These are phyloP conservation scores for Sporothrix sp. DNA, from an alignment of 2,329 filamentous ascomycete genomes.

Conservation along the genomic window DNA sequence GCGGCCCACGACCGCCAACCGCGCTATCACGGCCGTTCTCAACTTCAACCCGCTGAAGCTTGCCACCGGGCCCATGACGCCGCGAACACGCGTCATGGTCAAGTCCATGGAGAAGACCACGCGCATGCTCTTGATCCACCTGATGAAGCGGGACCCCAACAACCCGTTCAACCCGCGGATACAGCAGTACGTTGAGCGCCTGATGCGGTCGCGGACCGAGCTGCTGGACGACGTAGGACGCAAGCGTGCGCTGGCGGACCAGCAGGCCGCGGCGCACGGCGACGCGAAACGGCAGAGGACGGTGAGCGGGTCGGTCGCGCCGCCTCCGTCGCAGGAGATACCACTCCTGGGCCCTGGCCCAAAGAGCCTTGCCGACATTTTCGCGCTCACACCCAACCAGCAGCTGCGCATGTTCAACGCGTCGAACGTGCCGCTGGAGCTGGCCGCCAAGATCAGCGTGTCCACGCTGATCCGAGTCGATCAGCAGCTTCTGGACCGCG, in stretches of 20 bases:
- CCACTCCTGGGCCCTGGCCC: conserved; percentile 66
- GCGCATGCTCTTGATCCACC: conserved; percentile 70
- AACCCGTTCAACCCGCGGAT: conserved; percentile 68
- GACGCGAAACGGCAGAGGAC: conserved; percentile 80
- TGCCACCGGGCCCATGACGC: conserved; percentile 62
- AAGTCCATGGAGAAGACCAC: conserved; percentile 94
- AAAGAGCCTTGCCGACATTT: conserved; percentile 72
- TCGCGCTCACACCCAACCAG: conserved; percentile 69
- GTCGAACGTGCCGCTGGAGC: conserved; percentile 61
- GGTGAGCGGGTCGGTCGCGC: conserved; percentile 35
- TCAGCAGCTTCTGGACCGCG: conserved; percentile 56
- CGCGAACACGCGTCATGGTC: conserved; percentile 70
- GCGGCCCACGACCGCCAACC: conserved; percentile 69
- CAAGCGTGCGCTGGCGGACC: conserved; percentile 64
- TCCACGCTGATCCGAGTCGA: conserved; percentile 67
- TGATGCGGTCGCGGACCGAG: conserved; percentile 68
- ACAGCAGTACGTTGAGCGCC: conserved; percentile 75
- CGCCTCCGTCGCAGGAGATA: conserved; percentile 35
- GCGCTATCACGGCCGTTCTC: conserved; percentile 75
- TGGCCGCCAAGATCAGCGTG: conserved; percentile 74
- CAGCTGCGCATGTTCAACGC: conserved; percentile 75
- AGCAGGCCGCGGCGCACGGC: conserved; percentile 59
- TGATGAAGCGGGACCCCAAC: conserved; percentile 72
- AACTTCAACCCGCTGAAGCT: conserved; percentile 87
- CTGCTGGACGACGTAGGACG: conserved; percentile 67